These are phyloP conservation scores for Candida insectalens DNA, from an alignment of 805 yeast genomes.

Conservation along the genomic window DNA sequence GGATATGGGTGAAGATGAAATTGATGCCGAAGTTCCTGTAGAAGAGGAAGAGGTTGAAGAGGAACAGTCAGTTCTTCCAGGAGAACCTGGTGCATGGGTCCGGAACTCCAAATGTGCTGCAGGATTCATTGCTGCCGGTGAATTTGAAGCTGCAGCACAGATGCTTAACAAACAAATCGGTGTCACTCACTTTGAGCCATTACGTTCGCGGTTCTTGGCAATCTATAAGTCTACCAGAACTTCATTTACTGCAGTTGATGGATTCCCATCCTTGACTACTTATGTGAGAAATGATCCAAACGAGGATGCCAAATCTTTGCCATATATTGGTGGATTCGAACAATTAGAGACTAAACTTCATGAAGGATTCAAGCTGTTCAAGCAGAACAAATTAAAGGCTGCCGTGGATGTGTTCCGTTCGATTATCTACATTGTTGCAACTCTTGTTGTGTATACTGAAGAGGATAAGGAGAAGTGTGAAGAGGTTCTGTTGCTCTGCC, in stretches of 20 bases:
- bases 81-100: conserved; percentile 73
- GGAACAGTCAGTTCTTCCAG: conserved; percentile 25
- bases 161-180: conserved; percentile 86
- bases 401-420: conserved; percentile 76
- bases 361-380: conserved; percentile 75
- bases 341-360: conserved; percentile 49
- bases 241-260: conserved; percentile 58
- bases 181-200: conserved; percentile 76
- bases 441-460: conserved; percentile 59
- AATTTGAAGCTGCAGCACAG: conserved; percentile 92
- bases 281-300: conserved; percentile 59
- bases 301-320: conserved; percentile 38
- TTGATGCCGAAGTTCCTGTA: conserved; percentile 48
- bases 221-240: conserved; percentile 76
- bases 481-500: conserved; percentile 63
- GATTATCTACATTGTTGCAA: conserved; percentile 65
- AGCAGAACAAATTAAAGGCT: conserved; percentile 70
- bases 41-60: conserved; percentile 25
- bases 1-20: conserved; percentile 74
- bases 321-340: conserved; percentile 69
- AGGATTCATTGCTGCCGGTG: conserved; percentile 90
- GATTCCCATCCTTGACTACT: conserved; percentile 58
- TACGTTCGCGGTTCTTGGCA: conserved; percentile 73
- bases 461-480: conserved; percentile 71
- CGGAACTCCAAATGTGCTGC: conserved; percentile 87